phyloP scores from a whole-genome alignment of 2,329 filamentous ascomycete species.

The Aureobasidium musti region DNA sequence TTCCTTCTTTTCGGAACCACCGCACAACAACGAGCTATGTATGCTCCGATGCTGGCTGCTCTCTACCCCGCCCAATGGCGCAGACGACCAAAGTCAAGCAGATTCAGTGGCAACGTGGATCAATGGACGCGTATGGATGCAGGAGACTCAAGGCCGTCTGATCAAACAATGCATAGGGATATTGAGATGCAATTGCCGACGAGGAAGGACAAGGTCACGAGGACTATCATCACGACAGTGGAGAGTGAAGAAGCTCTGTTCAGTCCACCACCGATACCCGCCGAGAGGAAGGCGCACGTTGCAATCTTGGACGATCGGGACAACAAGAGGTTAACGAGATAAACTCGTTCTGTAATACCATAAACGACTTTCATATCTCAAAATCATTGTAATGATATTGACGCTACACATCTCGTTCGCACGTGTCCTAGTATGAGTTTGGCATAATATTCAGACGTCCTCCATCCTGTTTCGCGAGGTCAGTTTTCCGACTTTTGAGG shows the following conservation, averaged over 20 bases:
- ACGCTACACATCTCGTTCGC: neutral
- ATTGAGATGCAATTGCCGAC: conserved; percentile 25
- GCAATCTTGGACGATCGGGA: neutral
- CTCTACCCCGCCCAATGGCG: conserved; percentile 1
- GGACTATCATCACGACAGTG: conserved; percentile 3
- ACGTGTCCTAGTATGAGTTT: conserved; percentile 50
- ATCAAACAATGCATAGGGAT: neutral
- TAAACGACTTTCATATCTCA: neutral
- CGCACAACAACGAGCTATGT: conserved; percentile 30
- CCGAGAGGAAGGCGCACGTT: neutral
- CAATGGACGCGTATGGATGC: conserved; percentile 16
- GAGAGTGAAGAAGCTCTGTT: conserved; percentile 6
- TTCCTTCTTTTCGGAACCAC: conserved; percentile 34
- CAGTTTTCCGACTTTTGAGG: neutral
- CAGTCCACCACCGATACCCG: neutral
- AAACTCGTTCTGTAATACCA: neutral
- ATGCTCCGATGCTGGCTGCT: conserved; percentile 19
- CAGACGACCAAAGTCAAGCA: neutral
- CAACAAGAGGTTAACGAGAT: neutral
- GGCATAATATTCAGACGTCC: conserved; percentile 60
- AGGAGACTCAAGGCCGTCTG: neutral
- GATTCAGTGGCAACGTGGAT: neutral
- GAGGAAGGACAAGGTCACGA: neutral
- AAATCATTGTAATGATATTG: neutral
- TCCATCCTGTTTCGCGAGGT: conserved; percentile 51